Conservation (phyloP, 163 green algal species). For the Scenedesmus sp. region DNA sequence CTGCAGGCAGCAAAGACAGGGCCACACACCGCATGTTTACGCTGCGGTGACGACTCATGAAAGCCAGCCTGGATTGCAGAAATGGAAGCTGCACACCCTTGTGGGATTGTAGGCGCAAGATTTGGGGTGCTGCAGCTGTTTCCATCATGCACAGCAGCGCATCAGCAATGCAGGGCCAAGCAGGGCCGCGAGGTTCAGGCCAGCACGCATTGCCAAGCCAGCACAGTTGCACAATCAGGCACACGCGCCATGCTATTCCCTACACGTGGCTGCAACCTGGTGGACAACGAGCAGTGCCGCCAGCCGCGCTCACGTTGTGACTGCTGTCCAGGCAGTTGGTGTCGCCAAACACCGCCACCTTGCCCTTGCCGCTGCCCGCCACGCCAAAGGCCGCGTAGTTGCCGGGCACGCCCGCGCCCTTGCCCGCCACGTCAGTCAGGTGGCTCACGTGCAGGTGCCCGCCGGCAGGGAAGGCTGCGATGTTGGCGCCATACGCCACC, state of each 20-base stretch:
- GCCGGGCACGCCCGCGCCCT: constrained; percentile 31
- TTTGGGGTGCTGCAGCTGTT: not conserved
- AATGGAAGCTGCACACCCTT: too few relatives aligned
- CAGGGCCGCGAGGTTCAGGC: not conserved
- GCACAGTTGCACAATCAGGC: too few relatives aligned
- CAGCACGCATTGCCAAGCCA: too few relatives aligned
- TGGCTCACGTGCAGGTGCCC: constrained; percentile 51
- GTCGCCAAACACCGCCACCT: constrained; percentile 64
- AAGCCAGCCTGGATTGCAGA: too few relatives aligned
- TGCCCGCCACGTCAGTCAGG: constrained; percentile 31
- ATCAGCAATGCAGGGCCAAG: not conserved
- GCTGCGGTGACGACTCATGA: too few relatives aligned
- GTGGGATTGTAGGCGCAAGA: not conserved
- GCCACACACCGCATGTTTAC: not conserved
- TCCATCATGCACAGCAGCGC: too few relatives aligned
- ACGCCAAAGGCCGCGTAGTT: constrained; percentile 50
- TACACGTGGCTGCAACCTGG: not conserved
- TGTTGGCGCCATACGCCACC: constrained; percentile 58
- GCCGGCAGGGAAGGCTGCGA: constrained; percentile 54
- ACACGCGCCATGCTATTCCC: too few relatives aligned
- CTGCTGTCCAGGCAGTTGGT: constrained; percentile 70
- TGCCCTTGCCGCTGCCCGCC: constrained; percentile 52
- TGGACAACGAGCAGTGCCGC: not conserved
- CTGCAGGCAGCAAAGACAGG: not conserved
- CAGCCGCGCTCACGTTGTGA: constrained; percentile 48